Evolutionary conservation across 129 eudicot species (phyloP), one percentile per base, ranked within the genome.

Genomic region (Ambrosia artemisiifolia): DNA sequence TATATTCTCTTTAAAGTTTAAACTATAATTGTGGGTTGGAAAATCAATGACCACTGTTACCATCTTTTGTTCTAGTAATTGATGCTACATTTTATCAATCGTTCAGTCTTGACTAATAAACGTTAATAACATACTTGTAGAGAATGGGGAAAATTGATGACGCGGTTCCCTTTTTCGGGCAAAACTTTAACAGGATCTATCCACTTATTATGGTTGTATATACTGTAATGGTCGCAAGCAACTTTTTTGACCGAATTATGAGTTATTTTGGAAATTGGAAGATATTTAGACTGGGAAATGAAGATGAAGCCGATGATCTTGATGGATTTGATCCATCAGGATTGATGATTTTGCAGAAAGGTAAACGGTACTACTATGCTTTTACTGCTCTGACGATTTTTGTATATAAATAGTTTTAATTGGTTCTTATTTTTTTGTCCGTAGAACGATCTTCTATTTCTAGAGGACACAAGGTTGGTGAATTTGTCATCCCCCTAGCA

Each of bases 401-500:
- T 55, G 20, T 19, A 18, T 53, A 18, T 24, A 44, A 51, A 49
- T 14, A 14, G 3, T 13, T 49, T 0, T 11, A 49, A 49, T 49
- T 34, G 20, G 7, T 18, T n/a, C 24, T 13, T 32, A 13, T 44
- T 64, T 24, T 51, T 59, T 35, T 71, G 69, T 60, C n/a, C 74
- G 3, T 42, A 94, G 99, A 94, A 72, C 85, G 97, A 17, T 81
- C 85, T 63, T 94, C 97, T 82, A 88, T 88, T 75, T 80, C 88
- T 61, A 85, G 86, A 90, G 99, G 99, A 35, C 91, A 86, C 64
- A 88, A 86, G 72, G 90, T 94, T 24, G 99, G 99, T 48, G 96
- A 94, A 74, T 93, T 84, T 43, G 89, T 94, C 57, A 81, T 94
- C 73, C 99, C 99, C 32, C 78, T 94, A 67, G 99, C 99, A 7